Conservation (phyloP, 148 eudicot species). For the Vaccinium myrtillus region DNA sequence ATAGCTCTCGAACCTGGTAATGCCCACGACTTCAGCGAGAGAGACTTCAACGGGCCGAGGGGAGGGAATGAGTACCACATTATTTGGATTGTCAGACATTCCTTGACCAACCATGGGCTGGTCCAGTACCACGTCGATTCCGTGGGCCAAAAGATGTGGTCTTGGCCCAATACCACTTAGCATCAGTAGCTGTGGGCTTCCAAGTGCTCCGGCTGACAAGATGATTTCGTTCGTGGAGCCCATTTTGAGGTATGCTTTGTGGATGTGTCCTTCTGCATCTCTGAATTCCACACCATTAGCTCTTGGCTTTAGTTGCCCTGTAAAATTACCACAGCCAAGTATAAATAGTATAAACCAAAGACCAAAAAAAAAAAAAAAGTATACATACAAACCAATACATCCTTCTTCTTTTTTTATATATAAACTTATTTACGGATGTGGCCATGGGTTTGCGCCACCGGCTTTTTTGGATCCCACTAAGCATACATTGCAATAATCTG, state of each 20-base stretch:
- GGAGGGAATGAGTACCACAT: slow-evolving; percentile 60
- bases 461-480: too few species aligned
- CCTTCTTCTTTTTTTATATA: slow-evolving; percentile 14
- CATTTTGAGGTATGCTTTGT: slow-evolving; percentile 47
- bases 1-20: slow-evolving; percentile 50
- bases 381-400: too few species aligned
- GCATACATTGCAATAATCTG: too few species aligned
- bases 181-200: too few species aligned
- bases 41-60: slow-evolving; percentile 57
- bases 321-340: background rate
- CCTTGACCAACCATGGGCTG: slow-evolving; percentile 83
- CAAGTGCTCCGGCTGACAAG: too few species aligned
- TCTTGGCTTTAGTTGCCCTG: slow-evolving; percentile 41
- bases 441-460: too few species aligned
- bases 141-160: slow-evolving; percentile 14
- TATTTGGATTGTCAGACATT: slow-evolving; percentile 88
- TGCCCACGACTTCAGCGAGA: slow-evolving; percentile 72
- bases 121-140: slow-evolving; percentile 55
- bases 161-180: too few species aligned
- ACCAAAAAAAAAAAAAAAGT: too few species aligned
- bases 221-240: too few species aligned
- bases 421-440: slow-evolving; percentile 1
- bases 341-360: background rate
- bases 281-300: slow-evolving; percentile 62
- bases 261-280: slow-evolving; percentile 52